Conservation (phyloP, 495 filamentous ascomycete species). For the Penicillium bialowiezense region DNA sequence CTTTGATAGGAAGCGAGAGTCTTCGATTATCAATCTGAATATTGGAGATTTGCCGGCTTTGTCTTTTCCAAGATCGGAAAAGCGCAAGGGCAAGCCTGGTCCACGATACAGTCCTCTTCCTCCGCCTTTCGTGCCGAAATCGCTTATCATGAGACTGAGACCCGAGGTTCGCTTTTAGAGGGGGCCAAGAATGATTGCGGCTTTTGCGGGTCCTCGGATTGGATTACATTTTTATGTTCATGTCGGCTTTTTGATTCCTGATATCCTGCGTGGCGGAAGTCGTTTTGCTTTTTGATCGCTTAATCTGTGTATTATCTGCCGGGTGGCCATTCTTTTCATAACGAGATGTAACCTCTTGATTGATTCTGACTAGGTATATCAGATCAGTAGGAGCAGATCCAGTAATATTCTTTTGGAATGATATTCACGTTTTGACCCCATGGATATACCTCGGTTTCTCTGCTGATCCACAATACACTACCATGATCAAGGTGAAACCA, state of each 20-base stretch:
- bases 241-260: neutral
- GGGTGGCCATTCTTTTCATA: too few relatives aligned
- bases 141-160: slow-evolving; percentile 7
- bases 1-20: slow-evolving; percentile 14
- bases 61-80: slow-evolving; percentile 3
- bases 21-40: slow-evolving; percentile 19
- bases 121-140: slow-evolving; percentile 12
- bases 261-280: neutral
- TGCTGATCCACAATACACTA: too few relatives aligned
- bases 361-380: too few relatives aligned
- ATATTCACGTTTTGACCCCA: too few relatives aligned
- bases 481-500: too few relatives aligned
- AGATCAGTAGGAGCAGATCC: too few relatives aligned
- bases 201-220: neutral
- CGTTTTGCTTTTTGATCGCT: too few relatives aligned
- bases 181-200: neutral
- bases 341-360: too few relatives aligned
- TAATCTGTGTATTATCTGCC: too few relatives aligned
- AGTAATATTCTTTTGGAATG: too few relatives aligned
- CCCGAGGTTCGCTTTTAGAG: slow-evolving; percentile 24
- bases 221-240: neutral
- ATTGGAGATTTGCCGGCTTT: slow-evolving; percentile 12
- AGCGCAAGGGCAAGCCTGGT: slow-evolving; percentile 7
- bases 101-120: slow-evolving; percentile 23
- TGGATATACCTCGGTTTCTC: too few relatives aligned